Base-by-base conservation (phyloP, 306 rosid genomes). In the Quercus variabilis region DNA sequence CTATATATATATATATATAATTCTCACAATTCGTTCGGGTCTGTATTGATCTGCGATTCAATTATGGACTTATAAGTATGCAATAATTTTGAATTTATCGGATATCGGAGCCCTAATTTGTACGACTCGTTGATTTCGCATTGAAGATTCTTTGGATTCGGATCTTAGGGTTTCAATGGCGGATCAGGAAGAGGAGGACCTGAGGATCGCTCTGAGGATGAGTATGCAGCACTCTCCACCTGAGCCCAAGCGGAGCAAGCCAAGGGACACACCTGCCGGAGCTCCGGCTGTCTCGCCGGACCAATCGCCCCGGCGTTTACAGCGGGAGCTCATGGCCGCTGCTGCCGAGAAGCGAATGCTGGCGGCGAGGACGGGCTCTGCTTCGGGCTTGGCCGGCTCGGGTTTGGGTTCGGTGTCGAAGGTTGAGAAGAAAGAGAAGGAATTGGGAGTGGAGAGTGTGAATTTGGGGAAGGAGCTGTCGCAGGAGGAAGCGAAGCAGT, bases 331-430 rank as follows among this genome's bases (percentile, higher is more conserved):
- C 56, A 92, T 87, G 98, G 99, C 97, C 6, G 92, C 98, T 23
- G 99, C 99, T 2, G 98, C 98, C 2, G 99, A 95, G 89, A 95
- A 90, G 93, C 84, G 99, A 71, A 84, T 92, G 89, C 68, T 87
- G 52, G 75, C 77, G 5, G n/a, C 74, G 5, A 85, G 30, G 78
- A 77, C 59, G 76, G 74, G 52, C 63, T 75, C 59, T 76, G 74
- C 56, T 59, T 65, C 85, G 3, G 74, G 88, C 17, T 20, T 72
- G 17, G 55, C 21, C 1, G 55, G 5, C 38, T 71, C 51, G 70
- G 82, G 56, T 65, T 76, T 41, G 74, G 23, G 64, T 78, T 70
- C 77, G 69, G 86, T 6, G 70, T 60, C 73, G 74, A 85, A 79
- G 77, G 79, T 78, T 41, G 87, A 26, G 78, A 79, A 19, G 81